Evolutionary conservation across 2,329 filamentous ascomycete species (phyloP).

Genomic region (Paradendryphiella salina): DNA sequence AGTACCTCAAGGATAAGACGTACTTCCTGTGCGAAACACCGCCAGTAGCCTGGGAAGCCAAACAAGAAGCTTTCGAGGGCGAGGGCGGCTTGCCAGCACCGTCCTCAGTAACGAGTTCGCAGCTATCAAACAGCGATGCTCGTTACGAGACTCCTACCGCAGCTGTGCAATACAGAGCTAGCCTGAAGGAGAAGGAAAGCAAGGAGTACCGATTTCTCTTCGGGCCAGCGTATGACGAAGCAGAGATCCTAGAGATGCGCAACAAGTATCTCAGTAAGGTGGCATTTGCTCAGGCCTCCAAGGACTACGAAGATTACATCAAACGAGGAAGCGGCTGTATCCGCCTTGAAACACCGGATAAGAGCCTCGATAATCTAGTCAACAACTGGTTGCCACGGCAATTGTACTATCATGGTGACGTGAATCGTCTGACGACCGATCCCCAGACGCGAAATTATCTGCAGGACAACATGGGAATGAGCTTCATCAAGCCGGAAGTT

Average conservation of each 20-base stretch:
- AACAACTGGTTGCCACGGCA: conserved; percentile 64
- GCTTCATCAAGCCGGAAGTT: conserved; percentile 57
- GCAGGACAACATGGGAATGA: conserved; percentile 66
- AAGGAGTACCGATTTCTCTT: conserved; percentile 60
- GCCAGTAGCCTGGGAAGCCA: conserved; percentile 58
- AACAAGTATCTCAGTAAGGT: conserved; percentile 55
- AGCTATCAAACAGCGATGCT: conserved; percentile 54
- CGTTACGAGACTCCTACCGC: conserved; percentile 61
- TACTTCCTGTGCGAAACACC: conserved; percentile 60
- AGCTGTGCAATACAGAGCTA: conserved; percentile 57
- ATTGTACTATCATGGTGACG: conserved; percentile 62
- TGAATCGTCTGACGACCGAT: conserved; percentile 62
- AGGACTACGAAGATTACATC: conserved; percentile 58
- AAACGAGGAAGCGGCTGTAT: conserved; percentile 56
- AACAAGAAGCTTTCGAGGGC: conserved; percentile 58
- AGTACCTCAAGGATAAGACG: conserved; percentile 60
- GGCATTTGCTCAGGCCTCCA: conserved; percentile 52
- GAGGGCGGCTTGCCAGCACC: conserved; percentile 60
- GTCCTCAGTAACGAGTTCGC: conserved; percentile 48
- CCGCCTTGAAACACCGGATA: conserved; percentile 58
- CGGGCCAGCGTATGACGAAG: conserved; percentile 58
- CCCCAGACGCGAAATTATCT: conserved; percentile 63
- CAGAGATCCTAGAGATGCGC: conserved; percentile 54
- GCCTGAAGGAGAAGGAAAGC: conserved; percentile 48
- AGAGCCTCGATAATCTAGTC: conserved; percentile 60